Evolutionary conservation across 192 early-diverging fungal species (phyloP), one percentile per base, ranked within the genome.

Genomic region (Coemansia sp.): DNA sequence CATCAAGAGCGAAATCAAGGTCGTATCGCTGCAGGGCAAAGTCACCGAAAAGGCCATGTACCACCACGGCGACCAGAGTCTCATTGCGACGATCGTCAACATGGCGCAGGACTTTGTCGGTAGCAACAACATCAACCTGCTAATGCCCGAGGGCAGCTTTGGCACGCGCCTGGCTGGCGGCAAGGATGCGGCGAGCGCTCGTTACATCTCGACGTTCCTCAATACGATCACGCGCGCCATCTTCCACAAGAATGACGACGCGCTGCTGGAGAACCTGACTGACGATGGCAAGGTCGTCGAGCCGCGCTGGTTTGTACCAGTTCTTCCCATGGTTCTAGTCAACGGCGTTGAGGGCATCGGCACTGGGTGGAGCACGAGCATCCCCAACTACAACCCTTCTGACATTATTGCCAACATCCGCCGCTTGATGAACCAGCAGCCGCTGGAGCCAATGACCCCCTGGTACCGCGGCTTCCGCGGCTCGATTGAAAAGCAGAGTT

Each of bases 381-480:
- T 92, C 69, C 92, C 91, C 35, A 94, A 93, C 80, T 89, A 85
- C 69, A 95, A 92, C 64, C 95, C 97, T 8, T 62, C 65, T 10
- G 94, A 99, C 41, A 86, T 99, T 62, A 90, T 96, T 10, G 84
- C 83, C 24, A 97, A 97, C 63, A 65, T 99, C 27, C 79, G 82
- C 36, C 82, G 87, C 5, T 46, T 95, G 11, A 93, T 99, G 90
- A 72, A 86, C 8, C 85, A 79, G 32, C 76, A 94, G 68, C 83
- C 90, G 27, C 60, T 83, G 26, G 63, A 74, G 24, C 83, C 87
- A 0, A 93, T 97, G 91, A 60, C 68, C 2, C 97, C 97, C 2
- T 99, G 94, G 95, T 99, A 93, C 72, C 86, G 95, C 39, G 95
- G 97, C 3, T 97, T 93, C 77, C 82, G 85, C 46, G 96, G 96